Base-by-base conservation (phyloP, 2,329 filamentous ascomycete species). In the Microascus cirrosus region DNA sequence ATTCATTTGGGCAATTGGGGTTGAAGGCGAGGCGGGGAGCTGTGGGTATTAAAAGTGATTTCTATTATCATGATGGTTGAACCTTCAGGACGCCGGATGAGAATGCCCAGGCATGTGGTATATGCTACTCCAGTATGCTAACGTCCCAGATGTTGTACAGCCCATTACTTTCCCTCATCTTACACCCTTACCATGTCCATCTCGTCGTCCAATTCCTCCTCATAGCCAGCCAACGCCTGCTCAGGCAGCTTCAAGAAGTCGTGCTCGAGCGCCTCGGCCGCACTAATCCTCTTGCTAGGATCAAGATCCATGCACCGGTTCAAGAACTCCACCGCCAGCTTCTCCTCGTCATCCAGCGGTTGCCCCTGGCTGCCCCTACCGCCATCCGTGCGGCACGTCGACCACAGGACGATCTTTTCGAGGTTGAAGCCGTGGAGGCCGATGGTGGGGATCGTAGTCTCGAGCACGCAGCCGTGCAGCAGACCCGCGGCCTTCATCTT, bases 331-430 rank as follows among this genome's bases (percentile, higher is more conserved):
- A 93, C 77, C 0, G 89, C 89, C 60, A 87, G 75, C 64, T 81
- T 83, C 73, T 94, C 90, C 25, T 90, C 86, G 0, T 76, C 72
- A 0, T 77, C 80, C 45, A 94, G 70, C 1, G 76, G 73, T 57
- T 77, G 77, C 5, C 76, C 73, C 56, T 73, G 71, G 10, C 72
- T 80, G 54, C 74, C 77, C 55, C 74, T 78, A 57, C 79, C 79
- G 60, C 80, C 79, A 24, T 84, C 80, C 58, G 83, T 85, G 24
- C 90, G 83, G 60, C 88, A 89, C 28, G 90, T 96, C 66, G 90
- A 94, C 94, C 94, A 99, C 54, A 96, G 78, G 62, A 99, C 86
- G 64, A 99, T 94, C 73, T 95, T 94, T 71, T 96, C 90, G 65
- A 96, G 84, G 5, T 83, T 85, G 69, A 95, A 95, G 0, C 94